Evolutionary conservation across 805 yeast genomes (phyloP).

Genomic region (Martiniozyma abietophila): DNA sequence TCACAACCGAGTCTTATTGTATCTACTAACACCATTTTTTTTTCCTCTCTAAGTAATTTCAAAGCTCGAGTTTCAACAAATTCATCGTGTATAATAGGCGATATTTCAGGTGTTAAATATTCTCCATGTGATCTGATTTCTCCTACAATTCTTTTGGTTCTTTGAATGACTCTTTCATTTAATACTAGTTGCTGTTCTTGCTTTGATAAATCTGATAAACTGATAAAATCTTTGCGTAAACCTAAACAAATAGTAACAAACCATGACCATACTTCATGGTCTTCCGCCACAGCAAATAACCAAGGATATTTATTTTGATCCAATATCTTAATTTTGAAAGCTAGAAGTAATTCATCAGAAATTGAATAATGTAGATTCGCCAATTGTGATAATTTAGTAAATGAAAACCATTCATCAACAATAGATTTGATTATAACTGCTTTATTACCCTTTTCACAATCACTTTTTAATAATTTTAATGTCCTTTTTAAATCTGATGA

Average conservation of each 20-base stretch:
- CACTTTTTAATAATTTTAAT: constrained; percentile 11
- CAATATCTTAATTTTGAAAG: constrained; percentile 51
- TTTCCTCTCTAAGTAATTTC: constrained; percentile 27
- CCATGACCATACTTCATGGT: constrained; percentile 64
- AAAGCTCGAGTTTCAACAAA: constrained; percentile 9
- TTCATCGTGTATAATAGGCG: constrained; percentile 9
- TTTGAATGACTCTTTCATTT: constrained; percentile 51
- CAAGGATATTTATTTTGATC: constrained; percentile 29
- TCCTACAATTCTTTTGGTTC: constrained; percentile 30
- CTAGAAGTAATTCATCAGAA: constrained; percentile 52
- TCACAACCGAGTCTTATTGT: constrained; percentile 36
- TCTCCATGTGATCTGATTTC: constrained; percentile 10
- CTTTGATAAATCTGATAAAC: constrained; percentile 33
- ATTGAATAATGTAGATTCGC: constrained; percentile 53
- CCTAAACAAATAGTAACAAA: constrained; percentile 53
- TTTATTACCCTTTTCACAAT: constrained; percentile 8
- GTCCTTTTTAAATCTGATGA: constrained; percentile 24
- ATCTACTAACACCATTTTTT: constrained; percentile 30
- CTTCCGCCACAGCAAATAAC: constrained; percentile 29
- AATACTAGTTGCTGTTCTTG: constrained; percentile 46
- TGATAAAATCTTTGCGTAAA: constrained; percentile 40
- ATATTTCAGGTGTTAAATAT: constrained; percentile 14
- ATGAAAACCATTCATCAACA: constrained; percentile 30
- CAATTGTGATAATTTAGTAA: constrained; percentile 39
- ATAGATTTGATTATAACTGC: constrained; percentile 18